These are phyloP conservation scores for Ampelocalamus luodianensis DNA, from an alignment of 176 grass and related monocot species.

Conservation along the genomic window DNA sequence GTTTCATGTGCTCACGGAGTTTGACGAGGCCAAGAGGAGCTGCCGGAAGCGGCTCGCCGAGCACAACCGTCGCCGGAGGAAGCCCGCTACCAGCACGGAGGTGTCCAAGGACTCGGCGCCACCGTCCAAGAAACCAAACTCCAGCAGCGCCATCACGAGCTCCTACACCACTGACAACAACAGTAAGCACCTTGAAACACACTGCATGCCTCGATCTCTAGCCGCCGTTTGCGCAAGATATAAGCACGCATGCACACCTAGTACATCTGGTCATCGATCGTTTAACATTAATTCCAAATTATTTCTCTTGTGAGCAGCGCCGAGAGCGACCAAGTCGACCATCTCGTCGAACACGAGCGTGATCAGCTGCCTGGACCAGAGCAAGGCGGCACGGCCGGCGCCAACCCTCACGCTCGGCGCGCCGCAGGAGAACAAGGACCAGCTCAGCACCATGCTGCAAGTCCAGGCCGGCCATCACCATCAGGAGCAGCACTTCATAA, in stretches of 20 bases:
- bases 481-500: slow-evolving; percentile 46
- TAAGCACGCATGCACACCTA: background rate
- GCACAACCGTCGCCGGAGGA: slow-evolving; percentile 86
- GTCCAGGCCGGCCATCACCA: slow-evolving; percentile 27
- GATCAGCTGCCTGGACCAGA: slow-evolving; percentile 54
- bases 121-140: slow-evolving; percentile 43
- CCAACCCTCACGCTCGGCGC: slow-evolving; percentile 56
- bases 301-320: background rate
- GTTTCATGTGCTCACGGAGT: slow-evolving; percentile 77
- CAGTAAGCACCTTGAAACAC: slow-evolving; percentile 24
- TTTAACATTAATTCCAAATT: background rate
- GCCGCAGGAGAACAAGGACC: slow-evolving; percentile 23
- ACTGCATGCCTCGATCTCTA: background rate
- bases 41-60: slow-evolving; percentile 77
- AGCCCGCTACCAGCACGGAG: slow-evolving; percentile 33
- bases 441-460: slow-evolving; percentile 45
- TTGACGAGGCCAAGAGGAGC: slow-evolving; percentile 78
- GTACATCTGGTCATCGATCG: background rate
- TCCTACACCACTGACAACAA: slow-evolving; percentile 51
- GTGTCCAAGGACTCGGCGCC: slow-evolving; percentile 35
- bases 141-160: background rate
- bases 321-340: slow-evolving; percentile 50
- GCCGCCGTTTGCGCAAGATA: background rate
- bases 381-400: slow-evolving; percentile 45
- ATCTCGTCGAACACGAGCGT: slow-evolving; percentile 56